phyloP scores from a whole-genome alignment of 1,139 yeast genomes.

The Yamadazyma kanchanaburiensis region DNA sequence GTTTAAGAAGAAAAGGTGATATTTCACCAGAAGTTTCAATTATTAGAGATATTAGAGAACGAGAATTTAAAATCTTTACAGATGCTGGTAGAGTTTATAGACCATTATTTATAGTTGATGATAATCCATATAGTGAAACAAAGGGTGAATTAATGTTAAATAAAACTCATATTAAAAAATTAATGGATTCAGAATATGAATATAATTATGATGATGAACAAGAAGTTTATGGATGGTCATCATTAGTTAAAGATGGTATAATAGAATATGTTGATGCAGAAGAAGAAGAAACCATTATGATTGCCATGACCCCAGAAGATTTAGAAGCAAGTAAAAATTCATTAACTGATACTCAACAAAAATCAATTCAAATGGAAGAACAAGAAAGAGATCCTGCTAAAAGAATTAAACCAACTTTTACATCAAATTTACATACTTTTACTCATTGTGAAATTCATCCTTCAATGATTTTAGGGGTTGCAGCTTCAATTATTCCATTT shows the following conservation, averaged over 20 bases:
- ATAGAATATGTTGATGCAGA: conserved; percentile 96
- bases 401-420: conserved; percentile 73
- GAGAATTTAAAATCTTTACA: conserved; percentile 91
- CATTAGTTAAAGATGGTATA: conserved; percentile 78
- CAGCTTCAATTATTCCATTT: conserved; percentile 98
- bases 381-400: conserved; percentile 72
- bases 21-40: conserved; percentile 95
- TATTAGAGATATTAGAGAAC: conserved; percentile 94
- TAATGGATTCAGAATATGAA: conserved; percentile 63
- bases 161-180: conserved; percentile 76
- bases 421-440: conserved; percentile 70
- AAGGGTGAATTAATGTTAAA: conserved; percentile 79
- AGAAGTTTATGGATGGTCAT: conserved; percentile 75
- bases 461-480: conserved; percentile 96
- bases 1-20: conserved; percentile 92
- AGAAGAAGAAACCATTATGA: conserved; percentile 96
- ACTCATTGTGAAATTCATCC: conserved; percentile 99
- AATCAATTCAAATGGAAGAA: conserved; percentile 44
- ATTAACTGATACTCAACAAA: conserved; percentile 44
- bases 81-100: conserved; percentile 99
- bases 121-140: conserved; percentile 71
- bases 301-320: conserved; percentile 99
- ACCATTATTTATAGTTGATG: conserved; percentile 88
- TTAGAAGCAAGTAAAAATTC: conserved; percentile 62
- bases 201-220: conserved; percentile 57